phyloP scores from a whole-genome alignment of 2,329 filamentous ascomycete genomes.

The Cladobotryum protrusum region DNA sequence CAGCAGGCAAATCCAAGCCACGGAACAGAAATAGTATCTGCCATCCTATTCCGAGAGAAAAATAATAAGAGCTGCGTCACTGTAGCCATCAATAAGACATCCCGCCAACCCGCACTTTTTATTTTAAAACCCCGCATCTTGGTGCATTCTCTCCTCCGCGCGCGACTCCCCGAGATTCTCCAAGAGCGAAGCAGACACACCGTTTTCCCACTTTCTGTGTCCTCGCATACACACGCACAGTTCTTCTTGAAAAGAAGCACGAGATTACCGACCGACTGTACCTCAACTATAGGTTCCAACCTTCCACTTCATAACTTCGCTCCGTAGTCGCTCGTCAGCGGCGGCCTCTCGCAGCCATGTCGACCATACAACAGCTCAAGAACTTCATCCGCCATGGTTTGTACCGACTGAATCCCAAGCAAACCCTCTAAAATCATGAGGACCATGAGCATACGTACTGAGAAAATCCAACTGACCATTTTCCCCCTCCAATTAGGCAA shows the following conservation, averaged over 20 bases:
- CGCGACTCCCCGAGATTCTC: not conserved
- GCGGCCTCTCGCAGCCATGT: constrained; percentile 38
- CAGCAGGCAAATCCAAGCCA: too few relatives aligned
- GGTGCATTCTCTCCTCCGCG: not conserved
- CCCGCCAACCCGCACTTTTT: not conserved
- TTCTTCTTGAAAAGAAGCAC: not conserved
- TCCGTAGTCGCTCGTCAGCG: constrained; percentile 16
- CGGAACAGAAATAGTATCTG: too few relatives aligned
- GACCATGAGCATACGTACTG: not conserved
- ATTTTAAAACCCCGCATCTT: constrained; percentile 12
- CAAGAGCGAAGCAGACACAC: too few relatives aligned
- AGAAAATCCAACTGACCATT: constrained; percentile 10
- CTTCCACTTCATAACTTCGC: constrained; percentile 1
- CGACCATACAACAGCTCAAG: constrained; percentile 88
- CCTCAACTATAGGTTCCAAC: too few relatives aligned
- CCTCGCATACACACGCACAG: not conserved
- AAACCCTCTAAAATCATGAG: not conserved
- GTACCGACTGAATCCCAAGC: constrained; percentile 16
- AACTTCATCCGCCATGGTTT: constrained; percentile 92
- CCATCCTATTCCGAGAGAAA: too few relatives aligned
- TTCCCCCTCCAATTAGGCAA: constrained; percentile 53
- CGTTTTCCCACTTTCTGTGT: not conserved
- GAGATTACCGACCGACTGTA: too few relatives aligned
- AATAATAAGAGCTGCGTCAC: not conserved
- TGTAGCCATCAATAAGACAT: not conserved